Evolutionary conservation across 805 yeast species (phyloP).

Genomic region (Zygosaccharomyces bisporus): DNA sequence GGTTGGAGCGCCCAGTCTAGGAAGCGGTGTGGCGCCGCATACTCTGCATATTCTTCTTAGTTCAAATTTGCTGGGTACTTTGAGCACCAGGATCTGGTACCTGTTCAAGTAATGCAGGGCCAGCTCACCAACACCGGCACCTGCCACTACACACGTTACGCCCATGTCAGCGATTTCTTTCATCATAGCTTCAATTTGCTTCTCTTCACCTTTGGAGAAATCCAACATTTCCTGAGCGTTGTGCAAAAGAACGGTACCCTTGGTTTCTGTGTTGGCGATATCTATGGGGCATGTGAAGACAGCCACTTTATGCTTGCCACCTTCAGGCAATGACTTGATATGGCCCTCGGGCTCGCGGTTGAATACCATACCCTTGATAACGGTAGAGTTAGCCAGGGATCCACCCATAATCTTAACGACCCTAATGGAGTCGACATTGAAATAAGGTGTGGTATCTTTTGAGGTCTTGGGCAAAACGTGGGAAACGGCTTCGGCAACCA

Average conservation of each 20-base stretch:
- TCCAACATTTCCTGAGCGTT: slow-evolving; percentile 96
- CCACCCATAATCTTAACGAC: slow-evolving; percentile 97
- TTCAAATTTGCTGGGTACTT: slow-evolving; percentile 92
- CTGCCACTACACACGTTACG: slow-evolving; percentile 86
- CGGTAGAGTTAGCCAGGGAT: slow-evolving; percentile 65
- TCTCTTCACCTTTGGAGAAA: slow-evolving; percentile 94
- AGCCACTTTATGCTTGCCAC: slow-evolving; percentile 72
- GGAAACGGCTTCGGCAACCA: slow-evolving; percentile 82
- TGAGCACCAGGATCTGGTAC: slow-evolving; percentile 76
- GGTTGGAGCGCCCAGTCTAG: slow-evolving; percentile 90
- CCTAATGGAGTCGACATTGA: slow-evolving; percentile 90
- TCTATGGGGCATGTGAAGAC: slow-evolving; percentile 93
- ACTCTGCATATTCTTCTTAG: slow-evolving; percentile 91
- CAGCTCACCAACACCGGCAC: slow-evolving; percentile 87
- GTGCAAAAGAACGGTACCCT: slow-evolving; percentile 93
- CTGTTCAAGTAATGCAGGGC: slow-evolving; percentile 91
- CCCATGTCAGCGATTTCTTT: slow-evolving; percentile 82
- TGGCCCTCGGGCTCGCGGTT: slow-evolving; percentile 96
- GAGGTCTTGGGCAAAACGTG: slow-evolving; percentile 55
- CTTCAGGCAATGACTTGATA: slow-evolving; percentile 54
- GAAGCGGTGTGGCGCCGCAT: slow-evolving; percentile 95
- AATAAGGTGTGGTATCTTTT: slow-evolving; percentile 37
- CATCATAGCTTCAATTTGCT: slow-evolving; percentile 80
- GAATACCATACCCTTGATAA: slow-evolving; percentile 96
- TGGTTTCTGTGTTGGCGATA: slow-evolving; percentile 94